Evolutionary conservation across 495 filamentous ascomycete species (phyloP), one percentile per base, ranked within the genome.

Genomic region (Durotheca rogersii): DNA sequence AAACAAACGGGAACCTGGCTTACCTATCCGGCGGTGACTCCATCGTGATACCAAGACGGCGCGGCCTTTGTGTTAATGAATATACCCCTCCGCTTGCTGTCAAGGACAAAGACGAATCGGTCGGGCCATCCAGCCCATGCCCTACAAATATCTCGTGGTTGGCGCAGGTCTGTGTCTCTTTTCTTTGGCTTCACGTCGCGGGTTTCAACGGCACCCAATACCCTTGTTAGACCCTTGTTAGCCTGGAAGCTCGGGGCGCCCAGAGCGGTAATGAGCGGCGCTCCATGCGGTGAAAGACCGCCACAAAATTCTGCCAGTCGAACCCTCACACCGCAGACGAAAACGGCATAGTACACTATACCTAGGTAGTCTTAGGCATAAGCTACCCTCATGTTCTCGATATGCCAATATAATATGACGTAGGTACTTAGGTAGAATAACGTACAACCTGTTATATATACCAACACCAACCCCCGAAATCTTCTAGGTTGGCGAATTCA

Each of bases 1-100:
- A 47, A 29, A 35, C 11, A 47, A 61, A 45, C 45, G 14, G 15
- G 31, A 31, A n/a, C n/a, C n/a, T n/a, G n/a, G 37, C 61, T 62
- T 59, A 62, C 61, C 61, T 51, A 50, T 65, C 51, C 48, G 54
- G 61, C 23, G 47, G 47, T 27, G 55, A 59, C 27, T 65, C 61
- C 61, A 65, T 65, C 56, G 54, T 65, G 44, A 18, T 40, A 33
- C 14, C 12, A 3, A 15, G 41, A 15, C 32, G 40, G 23, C 44
- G 31, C 33, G 18, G 11, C 41, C 16, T 11, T 41, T 51, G 40
- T 36, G 31, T 48, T 21, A 31, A 23, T 38, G 27, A 9, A 10
- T 18, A 27, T 27, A 18, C 30, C 32, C 41, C 35, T 47, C 44
- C 27, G 19, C 50, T 53, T 17, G 35, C 38, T 36, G 34, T 46